Evolutionary conservation across 345 rosid species (phyloP).

Genomic region (Zanthoxylum bungeanum): DNA sequence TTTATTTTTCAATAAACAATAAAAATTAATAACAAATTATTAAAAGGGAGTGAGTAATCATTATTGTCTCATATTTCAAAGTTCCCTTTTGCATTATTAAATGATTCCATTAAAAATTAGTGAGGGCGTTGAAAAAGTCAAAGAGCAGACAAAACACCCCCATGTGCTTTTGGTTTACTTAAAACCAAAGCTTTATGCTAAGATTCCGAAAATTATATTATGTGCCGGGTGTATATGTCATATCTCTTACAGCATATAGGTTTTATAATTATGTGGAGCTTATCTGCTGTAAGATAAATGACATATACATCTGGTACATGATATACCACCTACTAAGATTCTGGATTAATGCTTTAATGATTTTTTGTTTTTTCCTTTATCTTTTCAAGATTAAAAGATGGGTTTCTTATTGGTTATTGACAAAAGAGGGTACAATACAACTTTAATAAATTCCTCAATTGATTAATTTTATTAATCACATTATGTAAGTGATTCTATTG

Average conservation of each 20-base stretch:
- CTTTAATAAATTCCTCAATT: not conserved
- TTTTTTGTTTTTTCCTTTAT: not conserved
- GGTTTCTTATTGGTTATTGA: too few relatives aligned
- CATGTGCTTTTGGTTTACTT: not conserved
- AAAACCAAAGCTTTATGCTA: not conserved
- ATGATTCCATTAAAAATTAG: not conserved
- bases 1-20: not conserved
- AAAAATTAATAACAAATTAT: not conserved
- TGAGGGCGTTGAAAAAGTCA: constrained; percentile 13
- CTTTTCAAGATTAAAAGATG: not conserved
- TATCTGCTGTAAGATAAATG: too few relatives aligned
- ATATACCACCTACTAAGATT: too few relatives aligned
- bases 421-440: too few relatives aligned
- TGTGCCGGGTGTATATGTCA: too few relatives aligned
- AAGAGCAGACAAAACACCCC: not conserved
- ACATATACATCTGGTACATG: too few relatives aligned
- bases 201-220: too few relatives aligned
- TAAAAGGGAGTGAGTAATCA: constrained; percentile 2
- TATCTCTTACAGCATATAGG: too few relatives aligned
- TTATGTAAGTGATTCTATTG: too few relatives aligned
- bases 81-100: not conserved
- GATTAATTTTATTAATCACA: not conserved
- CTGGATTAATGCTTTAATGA: not conserved
- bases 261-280: too few relatives aligned
- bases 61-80: constrained; percentile 12